Evolutionary conservation across 2,329 filamentous ascomycete species (phyloP).

Genomic region (Paecilomyces niveus): DNA sequence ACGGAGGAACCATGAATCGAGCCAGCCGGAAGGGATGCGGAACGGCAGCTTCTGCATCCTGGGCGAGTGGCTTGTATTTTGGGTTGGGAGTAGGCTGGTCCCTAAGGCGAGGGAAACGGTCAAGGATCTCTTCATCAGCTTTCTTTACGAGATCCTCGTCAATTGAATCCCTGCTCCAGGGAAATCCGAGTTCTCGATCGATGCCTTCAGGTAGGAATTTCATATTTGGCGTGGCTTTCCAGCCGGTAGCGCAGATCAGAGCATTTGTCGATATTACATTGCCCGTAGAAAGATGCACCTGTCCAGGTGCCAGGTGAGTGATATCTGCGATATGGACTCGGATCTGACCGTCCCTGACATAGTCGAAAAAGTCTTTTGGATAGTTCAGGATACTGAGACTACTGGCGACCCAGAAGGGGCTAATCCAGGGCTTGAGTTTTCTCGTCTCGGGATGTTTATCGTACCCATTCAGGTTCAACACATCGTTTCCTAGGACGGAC

Average conservation of each 20-base stretch:
- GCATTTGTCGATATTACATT: slow-evolving; percentile 41
- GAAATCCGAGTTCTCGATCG: slow-evolving; percentile 4
- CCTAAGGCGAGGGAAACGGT: slow-evolving; percentile 2
- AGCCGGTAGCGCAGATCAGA: slow-evolving; percentile 52
- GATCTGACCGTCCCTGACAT: slow-evolving; percentile 49
- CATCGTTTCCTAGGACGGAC: slow-evolving; percentile 43
- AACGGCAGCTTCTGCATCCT: slow-evolving; percentile 28
- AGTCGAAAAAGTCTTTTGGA: slow-evolving; percentile 49
- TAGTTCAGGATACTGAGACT: slow-evolving; percentile 57
- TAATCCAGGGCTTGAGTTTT: slow-evolving; percentile 41
- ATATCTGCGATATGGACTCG: slow-evolving; percentile 52
- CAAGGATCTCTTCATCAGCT: slow-evolving; percentile 8
- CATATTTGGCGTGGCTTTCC: slow-evolving; percentile 44
- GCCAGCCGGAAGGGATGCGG: slow-evolving; percentile 42
- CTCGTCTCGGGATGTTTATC: slow-evolving; percentile 37
- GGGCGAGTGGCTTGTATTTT: slow-evolving; percentile 21
- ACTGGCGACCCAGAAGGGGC: slow-evolving; percentile 48
- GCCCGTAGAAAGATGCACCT: slow-evolving; percentile 44
- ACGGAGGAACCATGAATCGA: slow-evolving; percentile 40
- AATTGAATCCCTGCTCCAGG: slow-evolving; percentile 2
- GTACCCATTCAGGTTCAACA: slow-evolving; percentile 41
- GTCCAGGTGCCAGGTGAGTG: slow-evolving; percentile 36
- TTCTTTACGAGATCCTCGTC: slow-evolving; percentile 5
- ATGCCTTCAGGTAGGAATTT: slow-evolving; percentile 31
- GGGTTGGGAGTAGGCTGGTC: slow-evolving; percentile 7